Evolutionary conservation across 495 filamentous ascomycete genomes (phyloP).

Genomic region (Penicillium pancosmium): DNA sequence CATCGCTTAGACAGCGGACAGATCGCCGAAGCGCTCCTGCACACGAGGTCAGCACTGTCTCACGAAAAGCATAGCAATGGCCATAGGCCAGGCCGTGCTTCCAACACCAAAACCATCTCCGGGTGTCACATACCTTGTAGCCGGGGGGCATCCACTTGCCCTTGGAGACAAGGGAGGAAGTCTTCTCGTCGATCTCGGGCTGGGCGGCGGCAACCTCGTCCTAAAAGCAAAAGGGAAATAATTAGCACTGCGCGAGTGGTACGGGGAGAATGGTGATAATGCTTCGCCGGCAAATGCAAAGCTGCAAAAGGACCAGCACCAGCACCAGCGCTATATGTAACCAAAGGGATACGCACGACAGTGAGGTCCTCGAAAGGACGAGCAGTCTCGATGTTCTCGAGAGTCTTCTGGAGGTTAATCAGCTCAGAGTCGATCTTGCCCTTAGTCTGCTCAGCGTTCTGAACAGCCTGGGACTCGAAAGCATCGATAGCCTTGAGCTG

Average conservation of each 20-base stretch:
- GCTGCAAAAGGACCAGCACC: neutral
- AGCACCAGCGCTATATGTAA: neutral
- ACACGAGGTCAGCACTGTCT: neutral
- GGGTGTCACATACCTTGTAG: conserved; percentile 77
- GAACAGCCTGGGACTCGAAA: conserved; percentile 94
- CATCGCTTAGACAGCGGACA: conserved; percentile 78
- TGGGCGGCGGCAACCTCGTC: conserved; percentile 92
- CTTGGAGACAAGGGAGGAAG: conserved; percentile 87
- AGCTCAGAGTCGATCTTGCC: conserved; percentile 91
- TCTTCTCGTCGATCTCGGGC: conserved; percentile 96
- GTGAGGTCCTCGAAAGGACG: conserved; percentile 97
- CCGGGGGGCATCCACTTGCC: conserved; percentile 96
- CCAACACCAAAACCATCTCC: no score
- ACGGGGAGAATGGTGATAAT: no score
- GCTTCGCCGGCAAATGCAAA: no score
- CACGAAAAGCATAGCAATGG: neutral
- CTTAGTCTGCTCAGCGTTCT: conserved; percentile 97
- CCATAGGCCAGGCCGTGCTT: neutral
- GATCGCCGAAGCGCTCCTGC: conserved; percentile 98
- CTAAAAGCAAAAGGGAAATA: conserved; percentile 48
- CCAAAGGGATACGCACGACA: conserved; percentile 72
- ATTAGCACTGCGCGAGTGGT: conserved; percentile 7
- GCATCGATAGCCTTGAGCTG: conserved; percentile 97
- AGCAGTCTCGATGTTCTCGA: conserved; percentile 96
- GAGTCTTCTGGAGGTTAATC: conserved; percentile 85